These are phyloP conservation scores for Colletotrichum somersetense DNA, from an alignment of 2,329 filamentous ascomycete species.

Conservation along the genomic window DNA sequence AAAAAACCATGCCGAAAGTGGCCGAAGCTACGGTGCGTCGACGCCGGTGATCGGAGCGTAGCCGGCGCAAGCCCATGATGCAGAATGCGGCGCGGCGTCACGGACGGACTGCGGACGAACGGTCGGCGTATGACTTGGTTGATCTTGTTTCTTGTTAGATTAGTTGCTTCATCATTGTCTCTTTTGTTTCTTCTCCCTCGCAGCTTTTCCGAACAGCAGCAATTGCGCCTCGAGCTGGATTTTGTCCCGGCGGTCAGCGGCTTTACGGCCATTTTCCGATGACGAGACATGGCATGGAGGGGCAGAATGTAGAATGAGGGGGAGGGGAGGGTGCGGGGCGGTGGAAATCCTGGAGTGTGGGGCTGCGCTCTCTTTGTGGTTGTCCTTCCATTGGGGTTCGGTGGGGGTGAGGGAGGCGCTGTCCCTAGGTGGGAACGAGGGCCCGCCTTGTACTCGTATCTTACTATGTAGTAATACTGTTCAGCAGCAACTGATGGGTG, in stretches of 20 bases:
- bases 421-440: no score
- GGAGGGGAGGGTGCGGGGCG: slow-evolving; percentile 27
- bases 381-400: slow-evolving; percentile 8
- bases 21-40: slow-evolving; percentile 19
- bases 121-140: neutral
- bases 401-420: neutral
- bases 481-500: no score
- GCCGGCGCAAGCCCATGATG: neutral
- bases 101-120: neutral
- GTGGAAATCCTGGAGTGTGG: slow-evolving; percentile 24
- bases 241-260: neutral
- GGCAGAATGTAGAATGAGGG: slow-evolving; percentile 23
- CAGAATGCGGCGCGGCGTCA: slow-evolving; percentile 6
- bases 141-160: neutral
- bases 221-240: neutral
- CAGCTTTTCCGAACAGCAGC: neutral
- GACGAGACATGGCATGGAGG: slow-evolving; percentile 27
- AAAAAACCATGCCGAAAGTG: slow-evolving; percentile 12
- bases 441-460: no score
- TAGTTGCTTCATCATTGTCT: neutral
- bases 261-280: slow-evolving; percentile 7
- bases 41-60: slow-evolving; percentile 30
- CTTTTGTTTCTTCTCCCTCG: neutral
- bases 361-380: slow-evolving; percentile 5
- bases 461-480: neutral